Percentiles rank a stretch among this genome's conserved stretches.
Conservation (phyloP, 2,329 filamentous ascomycete genomes). For the Aspergillus neotritici region DNA sequence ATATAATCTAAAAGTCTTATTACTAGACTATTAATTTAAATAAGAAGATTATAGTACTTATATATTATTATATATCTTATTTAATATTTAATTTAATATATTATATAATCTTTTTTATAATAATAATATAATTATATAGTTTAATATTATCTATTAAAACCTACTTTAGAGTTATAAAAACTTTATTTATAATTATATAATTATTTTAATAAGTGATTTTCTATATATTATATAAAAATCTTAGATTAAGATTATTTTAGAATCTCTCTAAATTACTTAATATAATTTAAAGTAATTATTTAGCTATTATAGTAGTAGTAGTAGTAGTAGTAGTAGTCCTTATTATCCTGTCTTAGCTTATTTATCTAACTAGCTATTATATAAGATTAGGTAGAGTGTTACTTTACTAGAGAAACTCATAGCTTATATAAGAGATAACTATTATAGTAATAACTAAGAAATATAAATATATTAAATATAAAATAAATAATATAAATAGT, state of each 20-base stretch:
- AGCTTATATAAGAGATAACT: no score
- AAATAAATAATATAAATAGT: no score
- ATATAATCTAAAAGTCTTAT: no score
- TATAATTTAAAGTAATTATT: not conserved
- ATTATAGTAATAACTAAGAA: no score
- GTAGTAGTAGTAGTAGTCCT: no score
- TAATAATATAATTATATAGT: slow-evolving; percentile 3
- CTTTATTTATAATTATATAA: slow-evolving; percentile 7
- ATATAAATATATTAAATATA: no score
- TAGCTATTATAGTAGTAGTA: no score
- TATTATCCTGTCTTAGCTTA: no score
- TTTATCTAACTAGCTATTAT: not conserved
- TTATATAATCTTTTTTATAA: not conserved
- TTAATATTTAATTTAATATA: slow-evolving; percentile 2
- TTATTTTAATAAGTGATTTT: slow-evolving; percentile 3
- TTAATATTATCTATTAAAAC: slow-evolving; percentile 1
- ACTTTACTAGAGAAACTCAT: no score
- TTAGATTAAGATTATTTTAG: slow-evolving; percentile 3
- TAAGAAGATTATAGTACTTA: slow-evolving; percentile 4
- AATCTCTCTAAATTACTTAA: slow-evolving; percentile 5
- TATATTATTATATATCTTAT: not conserved
- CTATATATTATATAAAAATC: not conserved
- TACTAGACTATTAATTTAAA: slow-evolving; percentile 4
- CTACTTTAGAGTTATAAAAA: no score
- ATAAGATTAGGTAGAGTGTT: no score